A percentile compares a stretch with the other conserved stretches of the same genome.
phyloP scores from a whole-genome alignment of 2,329 filamentous ascomycete species.

The Periconia macrospinosa region DNA sequence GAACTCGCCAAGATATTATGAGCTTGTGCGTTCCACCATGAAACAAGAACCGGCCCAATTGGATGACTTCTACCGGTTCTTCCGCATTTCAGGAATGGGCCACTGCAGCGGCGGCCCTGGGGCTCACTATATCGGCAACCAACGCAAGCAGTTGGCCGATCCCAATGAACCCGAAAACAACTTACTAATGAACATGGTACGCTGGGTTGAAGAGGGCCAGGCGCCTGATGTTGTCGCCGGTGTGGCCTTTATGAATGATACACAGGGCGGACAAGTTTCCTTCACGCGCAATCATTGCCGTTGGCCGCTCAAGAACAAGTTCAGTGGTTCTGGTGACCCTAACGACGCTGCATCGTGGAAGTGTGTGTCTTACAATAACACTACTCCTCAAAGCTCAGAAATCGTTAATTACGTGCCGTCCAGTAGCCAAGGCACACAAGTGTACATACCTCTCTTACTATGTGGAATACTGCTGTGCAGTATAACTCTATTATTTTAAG shows the following conservation, averaged over 20 bases:
- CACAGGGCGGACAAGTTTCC: conserved; percentile 24
- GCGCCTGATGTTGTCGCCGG: conserved; percentile 46
- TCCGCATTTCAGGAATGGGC: conserved; percentile 55
- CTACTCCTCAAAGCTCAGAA: conserved; percentile 14
- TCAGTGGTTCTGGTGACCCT: conserved; percentile 34
- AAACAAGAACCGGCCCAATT: conserved; percentile 31
- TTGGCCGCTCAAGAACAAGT: conserved; percentile 39
- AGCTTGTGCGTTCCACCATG: conserved; percentile 52
- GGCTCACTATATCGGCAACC: conserved; percentile 41
- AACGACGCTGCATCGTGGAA: conserved; percentile 35
- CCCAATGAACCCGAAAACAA: conserved; percentile 46
- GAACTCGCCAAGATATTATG: conserved; percentile 53
- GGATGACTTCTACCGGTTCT: conserved; percentile 54
- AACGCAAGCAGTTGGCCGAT: conserved; percentile 16
- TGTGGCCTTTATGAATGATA: conserved; percentile 34
- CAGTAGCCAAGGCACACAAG: too few relatives aligned
- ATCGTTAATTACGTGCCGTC: too few relatives aligned
- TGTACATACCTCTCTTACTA: too few relatives aligned
- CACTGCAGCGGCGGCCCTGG: conserved; percentile 56
- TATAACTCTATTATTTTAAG: too few relatives aligned
- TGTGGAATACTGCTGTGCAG: too few relatives aligned
- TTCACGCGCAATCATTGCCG: conserved; percentile 42
- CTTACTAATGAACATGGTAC: conserved; percentile 51
- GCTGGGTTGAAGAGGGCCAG: conserved; percentile 49
- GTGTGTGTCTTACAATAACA: conserved; percentile 21